A percentile compares a stretch with the other conserved stretches of the same genome.
Conservation (phyloP, 2,329 filamentous ascomycete species). For the Tolypocladium sp. region DNA sequence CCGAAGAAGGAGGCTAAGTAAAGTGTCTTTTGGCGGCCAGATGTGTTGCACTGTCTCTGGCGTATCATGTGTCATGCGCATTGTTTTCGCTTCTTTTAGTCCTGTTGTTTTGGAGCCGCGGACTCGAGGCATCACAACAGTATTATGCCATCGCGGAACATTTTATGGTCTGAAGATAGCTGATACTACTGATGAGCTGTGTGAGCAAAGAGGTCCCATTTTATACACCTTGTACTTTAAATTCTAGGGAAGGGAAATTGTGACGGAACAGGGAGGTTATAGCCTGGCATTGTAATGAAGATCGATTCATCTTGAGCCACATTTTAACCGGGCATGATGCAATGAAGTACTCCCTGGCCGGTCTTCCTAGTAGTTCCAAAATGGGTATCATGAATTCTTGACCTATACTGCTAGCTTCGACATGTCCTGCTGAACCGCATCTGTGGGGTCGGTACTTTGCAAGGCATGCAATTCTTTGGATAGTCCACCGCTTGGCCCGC, state of each 20-base stretch:
- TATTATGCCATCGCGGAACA: conserved; percentile 22
- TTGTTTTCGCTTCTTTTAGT: conserved; percentile 1
- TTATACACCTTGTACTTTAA: conserved; percentile 31
- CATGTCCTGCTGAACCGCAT: conserved; percentile 16
- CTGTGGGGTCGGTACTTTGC: not conserved
- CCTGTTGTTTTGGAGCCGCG: conserved; percentile 9
- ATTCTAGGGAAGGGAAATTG: conserved; percentile 18
- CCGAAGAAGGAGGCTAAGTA: conserved; percentile 17
- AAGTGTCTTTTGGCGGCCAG: not conserved
- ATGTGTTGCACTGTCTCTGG: conserved; percentile 5
- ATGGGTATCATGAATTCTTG: conserved; percentile 12
- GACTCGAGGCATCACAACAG: conserved; percentile 12
- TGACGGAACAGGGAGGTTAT: conserved; percentile 12
- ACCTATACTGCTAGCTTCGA: conserved; percentile 17
- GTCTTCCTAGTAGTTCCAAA: not conserved
- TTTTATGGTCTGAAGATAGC: conserved; percentile 25
- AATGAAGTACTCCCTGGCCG: not conserved
- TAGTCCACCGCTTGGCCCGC: not conserved
- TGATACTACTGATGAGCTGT: conserved; percentile 21
- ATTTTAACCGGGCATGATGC: not conserved
- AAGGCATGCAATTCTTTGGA: not conserved
- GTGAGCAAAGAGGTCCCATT: conserved; percentile 16
- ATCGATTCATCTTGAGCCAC: conserved; percentile 5
- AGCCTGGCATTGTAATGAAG: conserved; percentile 12
- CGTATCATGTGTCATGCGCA: conserved; percentile 1